phyloP scores from a whole-genome alignment of 1,139 yeast species.

The Yamadazyma jaroonii region DNA sequence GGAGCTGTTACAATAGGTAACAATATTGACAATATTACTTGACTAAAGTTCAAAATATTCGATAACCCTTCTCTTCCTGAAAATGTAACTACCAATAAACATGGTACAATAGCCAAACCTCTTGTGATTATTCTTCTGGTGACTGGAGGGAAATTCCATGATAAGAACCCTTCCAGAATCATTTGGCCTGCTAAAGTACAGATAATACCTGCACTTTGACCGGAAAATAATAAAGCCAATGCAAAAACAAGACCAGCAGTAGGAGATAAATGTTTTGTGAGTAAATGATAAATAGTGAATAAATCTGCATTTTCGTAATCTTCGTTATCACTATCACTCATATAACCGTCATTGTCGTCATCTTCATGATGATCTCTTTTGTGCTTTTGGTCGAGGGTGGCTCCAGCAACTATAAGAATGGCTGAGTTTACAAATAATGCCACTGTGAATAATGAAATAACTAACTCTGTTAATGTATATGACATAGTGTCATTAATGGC shows the following conservation, averaged over 20 bases:
- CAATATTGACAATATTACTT: conserved; percentile 80
- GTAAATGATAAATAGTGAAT: conserved; percentile 75
- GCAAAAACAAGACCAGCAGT: conserved; percentile 94
- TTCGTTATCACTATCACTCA: conserved; percentile 31
- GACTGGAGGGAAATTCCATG: conserved; percentile 86
- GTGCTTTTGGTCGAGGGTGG: conserved; percentile 49
- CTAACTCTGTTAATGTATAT: conserved; percentile 64
- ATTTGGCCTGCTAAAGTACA: conserved; percentile 97
- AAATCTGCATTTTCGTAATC: conserved; percentile 69
- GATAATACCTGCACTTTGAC: conserved; percentile 97
- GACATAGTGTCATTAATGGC: conserved; percentile 69
- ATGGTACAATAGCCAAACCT: conserved; percentile 82
- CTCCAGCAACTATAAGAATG: conserved; percentile 73
- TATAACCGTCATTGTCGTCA: conserved; percentile 47
- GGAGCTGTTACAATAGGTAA: conserved; percentile 93
- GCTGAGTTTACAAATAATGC: conserved; percentile 82
- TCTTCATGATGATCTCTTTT: conserved; percentile 10
- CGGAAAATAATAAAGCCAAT: conserved; percentile 87
- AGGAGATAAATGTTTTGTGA: conserved; percentile 72
- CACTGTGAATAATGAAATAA: conserved; percentile 64
- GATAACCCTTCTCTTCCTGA: conserved; percentile 88
- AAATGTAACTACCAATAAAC: conserved; percentile 70
- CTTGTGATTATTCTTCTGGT: conserved; percentile 81
- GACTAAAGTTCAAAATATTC: conserved; percentile 76
- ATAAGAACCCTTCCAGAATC: conserved; percentile 90